Evolutionary conservation across 352 stramenopile species (phyloP).

Genomic region (Elongisporangium prolatum): DNA sequence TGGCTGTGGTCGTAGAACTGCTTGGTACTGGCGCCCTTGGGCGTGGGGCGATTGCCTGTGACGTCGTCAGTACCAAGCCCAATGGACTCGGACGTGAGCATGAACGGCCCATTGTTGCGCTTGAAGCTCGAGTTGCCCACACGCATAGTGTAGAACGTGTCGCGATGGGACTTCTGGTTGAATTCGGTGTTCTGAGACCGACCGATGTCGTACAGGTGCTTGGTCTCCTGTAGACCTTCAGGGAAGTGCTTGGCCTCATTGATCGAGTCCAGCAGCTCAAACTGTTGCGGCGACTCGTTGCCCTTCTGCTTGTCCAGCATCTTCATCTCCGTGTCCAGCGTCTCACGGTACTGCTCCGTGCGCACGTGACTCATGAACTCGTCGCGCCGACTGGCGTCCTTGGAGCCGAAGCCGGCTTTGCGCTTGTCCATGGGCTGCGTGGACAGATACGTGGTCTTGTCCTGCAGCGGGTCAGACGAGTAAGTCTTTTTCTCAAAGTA

Average conservation of each 20-base stretch:
- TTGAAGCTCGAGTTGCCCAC: conserved; percentile 73
- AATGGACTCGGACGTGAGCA: conserved; percentile 68
- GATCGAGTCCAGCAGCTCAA: conserved; percentile 37
- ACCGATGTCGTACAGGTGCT: conserved; percentile 78
- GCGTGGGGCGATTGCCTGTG: conserved; percentile 45
- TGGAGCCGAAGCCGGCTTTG: conserved; percentile 89
- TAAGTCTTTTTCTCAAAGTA: conserved; percentile 88
- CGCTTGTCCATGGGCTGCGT: conserved; percentile 81
- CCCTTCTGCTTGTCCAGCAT: conserved; percentile 73
- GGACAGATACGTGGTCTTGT: conserved; percentile 87
- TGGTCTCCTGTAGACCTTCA: conserved; percentile 67
- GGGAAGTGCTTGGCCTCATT: conserved; percentile 54
- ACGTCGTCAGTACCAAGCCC: conserved; percentile 64
- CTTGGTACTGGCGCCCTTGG: conserved; percentile 73
- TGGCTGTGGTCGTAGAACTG: conserved; percentile 85
- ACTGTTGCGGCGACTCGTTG: conserved; percentile 23
- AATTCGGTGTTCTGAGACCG: conserved; percentile 77
- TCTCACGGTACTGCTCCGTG: conserved; percentile 88
- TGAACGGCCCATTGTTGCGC: conserved; percentile 76
- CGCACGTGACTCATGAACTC: conserved; percentile 90
- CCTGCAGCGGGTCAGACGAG: conserved; percentile 78
- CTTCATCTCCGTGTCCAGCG: conserved; percentile 80
- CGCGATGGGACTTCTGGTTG: conserved; percentile 78
- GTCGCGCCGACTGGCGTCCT: conserved; percentile 86
- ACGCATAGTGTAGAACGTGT: conserved; percentile 82